Conservation (phyloP, 306 rosid species). For the Leucaena leucocephala region DNA sequence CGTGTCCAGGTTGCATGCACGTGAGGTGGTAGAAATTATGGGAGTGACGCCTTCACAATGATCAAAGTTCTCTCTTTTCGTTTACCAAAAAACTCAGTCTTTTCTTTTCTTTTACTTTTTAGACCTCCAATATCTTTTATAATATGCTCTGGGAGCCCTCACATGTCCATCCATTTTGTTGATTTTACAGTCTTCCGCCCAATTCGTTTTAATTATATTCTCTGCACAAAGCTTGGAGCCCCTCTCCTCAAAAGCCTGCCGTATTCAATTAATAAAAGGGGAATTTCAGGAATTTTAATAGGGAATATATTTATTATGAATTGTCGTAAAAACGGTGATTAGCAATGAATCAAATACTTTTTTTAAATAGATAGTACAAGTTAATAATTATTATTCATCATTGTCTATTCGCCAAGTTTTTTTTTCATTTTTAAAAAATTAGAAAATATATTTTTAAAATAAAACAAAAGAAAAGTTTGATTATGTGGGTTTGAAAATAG, state of each 20-base stretch:
- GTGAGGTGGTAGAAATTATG: slow-evolving; percentile 66
- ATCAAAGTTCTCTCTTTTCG: slow-evolving; percentile 71
- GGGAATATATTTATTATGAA: background rate
- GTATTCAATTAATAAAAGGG: background rate
- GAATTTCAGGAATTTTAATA: background rate
- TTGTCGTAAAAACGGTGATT: too few species aligned
- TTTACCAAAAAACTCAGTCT: slow-evolving; percentile 39
- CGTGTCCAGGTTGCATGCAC: slow-evolving; percentile 73
- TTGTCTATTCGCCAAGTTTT: too few species aligned
- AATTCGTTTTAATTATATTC: slow-evolving; percentile 29
- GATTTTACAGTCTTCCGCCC: slow-evolving; percentile 46
- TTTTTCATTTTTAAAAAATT: too few species aligned
- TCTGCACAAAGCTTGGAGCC: background rate
- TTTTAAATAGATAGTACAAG: too few species aligned
- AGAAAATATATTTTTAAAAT: too few species aligned
- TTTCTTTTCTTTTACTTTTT: slow-evolving; percentile 76
- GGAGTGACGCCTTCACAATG: slow-evolving; percentile 66
- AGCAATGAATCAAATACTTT: too few species aligned
- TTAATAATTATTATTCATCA: too few species aligned
- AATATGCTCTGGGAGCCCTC: slow-evolving; percentile 59
- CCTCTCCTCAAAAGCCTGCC: background rate
- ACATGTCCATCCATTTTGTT: slow-evolving; percentile 55
- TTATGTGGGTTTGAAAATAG: too few species aligned
- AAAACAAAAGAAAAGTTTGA: too few species aligned
- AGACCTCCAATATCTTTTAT: slow-evolving; percentile 79